Evolutionary conservation across 2,329 filamentous ascomycete genomes (phyloP).

Genomic region (Nothopassalora personata): DNA sequence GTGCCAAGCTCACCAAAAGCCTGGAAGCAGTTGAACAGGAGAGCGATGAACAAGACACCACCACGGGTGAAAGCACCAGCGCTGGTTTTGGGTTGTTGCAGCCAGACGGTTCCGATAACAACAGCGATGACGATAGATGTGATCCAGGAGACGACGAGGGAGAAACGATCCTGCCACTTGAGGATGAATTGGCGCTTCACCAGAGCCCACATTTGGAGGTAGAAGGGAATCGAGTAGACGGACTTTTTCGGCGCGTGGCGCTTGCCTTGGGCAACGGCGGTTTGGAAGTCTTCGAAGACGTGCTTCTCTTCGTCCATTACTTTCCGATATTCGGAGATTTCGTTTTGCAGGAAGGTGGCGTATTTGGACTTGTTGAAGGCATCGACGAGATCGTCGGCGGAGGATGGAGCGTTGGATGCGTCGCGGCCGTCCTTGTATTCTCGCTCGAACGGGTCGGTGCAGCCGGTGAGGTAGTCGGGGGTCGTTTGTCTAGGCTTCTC

Average conservation of each 20-base stretch:
- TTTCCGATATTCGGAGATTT: conserved; percentile 66
- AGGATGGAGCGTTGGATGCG: conserved; percentile 61
- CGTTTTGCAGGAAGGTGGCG: conserved; percentile 52
- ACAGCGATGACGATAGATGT: conserved; percentile 69
- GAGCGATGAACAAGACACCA: conserved; percentile 71
- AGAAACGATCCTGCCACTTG: conserved; percentile 79
- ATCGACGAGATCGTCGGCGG: conserved; percentile 59
- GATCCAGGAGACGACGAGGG: conserved; percentile 67
- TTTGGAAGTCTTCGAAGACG: conserved; percentile 68
- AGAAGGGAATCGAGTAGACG: conserved; percentile 78
- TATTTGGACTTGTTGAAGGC: conserved; percentile 65
- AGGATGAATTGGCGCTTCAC: conserved; percentile 80
- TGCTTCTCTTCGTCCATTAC: conserved; percentile 59
- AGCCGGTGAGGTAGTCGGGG: conserved; percentile 75
- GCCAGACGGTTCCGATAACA: conserved; percentile 73
- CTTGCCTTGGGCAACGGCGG: conserved; percentile 73
- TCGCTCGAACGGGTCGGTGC: conserved; percentile 78
- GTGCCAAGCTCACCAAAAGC: conserved; percentile 71
- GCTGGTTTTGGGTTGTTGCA: conserved; percentile 58
- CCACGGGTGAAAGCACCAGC: conserved; percentile 75
- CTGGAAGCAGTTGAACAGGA: conserved; percentile 84
- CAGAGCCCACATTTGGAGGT: conserved; percentile 74
- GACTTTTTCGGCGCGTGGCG: conserved; percentile 66
- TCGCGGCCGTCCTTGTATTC: conserved; percentile 66
- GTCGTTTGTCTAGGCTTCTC: conserved; percentile 73